Conservation (phyloP, 805 yeast species). For the Blastobotrys mokoenaii region DNA sequence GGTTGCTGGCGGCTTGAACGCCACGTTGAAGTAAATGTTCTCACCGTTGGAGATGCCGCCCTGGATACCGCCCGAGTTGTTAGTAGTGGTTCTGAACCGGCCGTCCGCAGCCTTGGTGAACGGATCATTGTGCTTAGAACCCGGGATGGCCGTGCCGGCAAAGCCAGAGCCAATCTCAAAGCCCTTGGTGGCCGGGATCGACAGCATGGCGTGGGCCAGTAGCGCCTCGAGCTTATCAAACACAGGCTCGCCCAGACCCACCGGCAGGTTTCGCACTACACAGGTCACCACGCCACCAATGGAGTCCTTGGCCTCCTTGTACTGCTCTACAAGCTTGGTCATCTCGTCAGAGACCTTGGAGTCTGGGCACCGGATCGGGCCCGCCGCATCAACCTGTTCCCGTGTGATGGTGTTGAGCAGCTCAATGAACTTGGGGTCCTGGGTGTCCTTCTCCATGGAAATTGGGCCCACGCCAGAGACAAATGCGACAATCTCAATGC, state of each 20-base stretch:
- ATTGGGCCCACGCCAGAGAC: constrained; percentile 86
- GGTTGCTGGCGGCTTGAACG: constrained; percentile 97
- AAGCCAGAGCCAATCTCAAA: constrained; percentile 97
- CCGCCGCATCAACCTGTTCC: constrained; percentile 77
- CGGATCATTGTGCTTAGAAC: constrained; percentile 89
- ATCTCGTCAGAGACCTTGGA: constrained; percentile 59
- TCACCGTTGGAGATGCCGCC: constrained; percentile 98
- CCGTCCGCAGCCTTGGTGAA: constrained; percentile 57
- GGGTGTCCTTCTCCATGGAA: constrained; percentile 66
- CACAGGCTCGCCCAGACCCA: constrained; percentile 97
- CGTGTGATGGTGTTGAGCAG: constrained; percentile 72
- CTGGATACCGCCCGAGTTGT: constrained; percentile 94
- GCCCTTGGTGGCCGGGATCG: constrained; percentile 96
- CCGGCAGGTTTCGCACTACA: constrained; percentile 87
- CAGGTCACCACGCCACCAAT: constrained; percentile 98
- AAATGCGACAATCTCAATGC: constrained; percentile 92
- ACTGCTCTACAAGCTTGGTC: constrained; percentile 80
- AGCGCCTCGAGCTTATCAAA: constrained; percentile 94
- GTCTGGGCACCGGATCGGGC: constrained; percentile 94
- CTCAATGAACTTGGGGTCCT: constrained; percentile 54
- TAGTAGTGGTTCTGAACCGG: constrained; percentile 75
- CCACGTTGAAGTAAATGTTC: constrained; percentile 85
- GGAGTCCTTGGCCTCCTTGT: constrained; percentile 81
- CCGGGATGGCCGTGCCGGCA: constrained; percentile 79
- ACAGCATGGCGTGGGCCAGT: constrained; percentile 95